Conservation (phyloP, 371 early-diverging fungal genomes). For the Actinomortierella ambigua region DNA sequence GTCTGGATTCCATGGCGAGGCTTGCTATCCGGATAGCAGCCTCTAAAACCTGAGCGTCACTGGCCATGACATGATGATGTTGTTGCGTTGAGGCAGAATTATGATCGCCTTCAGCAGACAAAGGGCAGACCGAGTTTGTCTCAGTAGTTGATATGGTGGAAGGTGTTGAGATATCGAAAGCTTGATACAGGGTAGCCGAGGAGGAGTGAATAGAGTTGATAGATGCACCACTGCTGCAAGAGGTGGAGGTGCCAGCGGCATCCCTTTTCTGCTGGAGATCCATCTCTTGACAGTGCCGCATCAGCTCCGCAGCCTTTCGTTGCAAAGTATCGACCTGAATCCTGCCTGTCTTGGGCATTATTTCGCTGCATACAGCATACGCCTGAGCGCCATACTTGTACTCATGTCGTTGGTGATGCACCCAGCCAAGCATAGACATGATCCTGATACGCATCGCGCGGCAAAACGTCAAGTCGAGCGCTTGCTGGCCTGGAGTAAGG, state of each 20-base stretch:
- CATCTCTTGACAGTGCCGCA: slow-evolving; percentile 12
- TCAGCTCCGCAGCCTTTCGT: slow-evolving; percentile 23
- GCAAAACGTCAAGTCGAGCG: slow-evolving; percentile 16
- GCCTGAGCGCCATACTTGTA: slow-evolving; percentile 38
- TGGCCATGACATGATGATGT: not conserved
- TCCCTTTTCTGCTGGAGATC: slow-evolving; percentile 7
- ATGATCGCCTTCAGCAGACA: not conserved
- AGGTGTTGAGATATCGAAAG: not conserved
- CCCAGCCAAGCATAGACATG: slow-evolving; percentile 45
- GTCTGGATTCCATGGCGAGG: no score
- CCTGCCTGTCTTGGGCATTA: slow-evolving; percentile 21
- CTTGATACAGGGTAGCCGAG: no score
- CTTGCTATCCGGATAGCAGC: no score
- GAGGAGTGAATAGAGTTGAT: no score
- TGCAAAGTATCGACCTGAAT: slow-evolving; percentile 17
- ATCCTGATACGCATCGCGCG: slow-evolving; percentile 34
- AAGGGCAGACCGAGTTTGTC: not conserved
- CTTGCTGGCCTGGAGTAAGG: slow-evolving; percentile 11
- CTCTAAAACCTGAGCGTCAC: no score
- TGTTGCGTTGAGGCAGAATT: not conserved
- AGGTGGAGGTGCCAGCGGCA: not conserved
- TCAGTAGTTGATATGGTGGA: not conserved
- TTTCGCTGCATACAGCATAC: slow-evolving; percentile 38
- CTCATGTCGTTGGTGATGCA: slow-evolving; percentile 34
- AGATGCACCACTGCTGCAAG: not conserved